Percentiles rank a stretch among this genome's conserved stretches.
phyloP scores from a whole-genome alignment of 129 eudicot genomes.

The Smallanthus sonchifolius region DNA sequence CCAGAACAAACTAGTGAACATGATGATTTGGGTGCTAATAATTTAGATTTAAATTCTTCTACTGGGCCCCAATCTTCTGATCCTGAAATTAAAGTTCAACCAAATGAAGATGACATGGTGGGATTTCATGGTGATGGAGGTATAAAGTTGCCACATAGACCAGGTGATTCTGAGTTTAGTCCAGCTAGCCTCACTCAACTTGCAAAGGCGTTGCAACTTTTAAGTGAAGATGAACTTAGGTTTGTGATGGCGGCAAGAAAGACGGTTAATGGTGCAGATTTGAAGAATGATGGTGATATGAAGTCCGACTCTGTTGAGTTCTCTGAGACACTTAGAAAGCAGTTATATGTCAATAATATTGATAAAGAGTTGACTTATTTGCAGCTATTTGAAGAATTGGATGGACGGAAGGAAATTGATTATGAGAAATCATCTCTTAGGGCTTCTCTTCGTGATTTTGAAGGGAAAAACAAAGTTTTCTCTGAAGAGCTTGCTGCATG shows the following conservation, averaged over 20 bases:
- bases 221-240: constrained; percentile 54
- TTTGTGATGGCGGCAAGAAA: constrained; percentile 51
- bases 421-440: constrained; percentile 38
- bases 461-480: constrained; percentile 46
- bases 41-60: constrained; percentile 19
- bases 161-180: constrained; percentile 33
- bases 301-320: constrained; percentile 28
- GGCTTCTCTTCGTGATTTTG: constrained; percentile 41
- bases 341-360: constrained; percentile 47
- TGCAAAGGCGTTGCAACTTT: constrained; percentile 44
- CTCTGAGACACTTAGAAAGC: constrained; percentile 53
- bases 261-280: constrained; percentile 16
- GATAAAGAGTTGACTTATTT: constrained; percentile 53
- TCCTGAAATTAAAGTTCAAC: constrained; percentile 14
- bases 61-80: constrained; percentile 11
- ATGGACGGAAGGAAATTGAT: constrained; percentile 30
- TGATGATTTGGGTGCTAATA: constrained; percentile 27
- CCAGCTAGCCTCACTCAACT: constrained; percentile 48
- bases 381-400: constrained; percentile 50
- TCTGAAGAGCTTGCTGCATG: constrained; percentile 52
- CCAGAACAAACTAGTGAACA: constrained; percentile 22
- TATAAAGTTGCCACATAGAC: background rate
- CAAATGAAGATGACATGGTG: constrained; percentile 21
- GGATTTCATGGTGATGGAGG: constrained; percentile 20
- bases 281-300: constrained; percentile 15